phyloP scores from a whole-genome alignment of 2,329 filamentous ascomycete genomes.

The Penicillium sp. region DNA sequence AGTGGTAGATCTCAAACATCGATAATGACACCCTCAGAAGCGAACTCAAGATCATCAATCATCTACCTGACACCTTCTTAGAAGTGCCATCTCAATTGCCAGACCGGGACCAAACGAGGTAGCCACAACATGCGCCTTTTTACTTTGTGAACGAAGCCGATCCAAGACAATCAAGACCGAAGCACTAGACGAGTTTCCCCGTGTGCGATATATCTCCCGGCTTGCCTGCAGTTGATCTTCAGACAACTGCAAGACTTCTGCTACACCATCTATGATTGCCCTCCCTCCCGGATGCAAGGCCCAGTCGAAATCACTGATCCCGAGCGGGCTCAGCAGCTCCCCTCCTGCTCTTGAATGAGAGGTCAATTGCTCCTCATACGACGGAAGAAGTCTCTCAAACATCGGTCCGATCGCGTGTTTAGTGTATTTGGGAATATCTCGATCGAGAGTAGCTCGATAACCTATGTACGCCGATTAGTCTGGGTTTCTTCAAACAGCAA shows the following conservation, averaged over 20 bases:
- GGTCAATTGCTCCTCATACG: not conserved
- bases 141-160: not conserved
- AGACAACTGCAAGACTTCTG: not conserved
- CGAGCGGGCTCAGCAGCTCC: not conserved
- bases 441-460: not conserved
- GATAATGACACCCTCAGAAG: too few species aligned
- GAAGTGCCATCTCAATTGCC: not conserved
- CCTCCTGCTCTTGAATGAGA: too few species aligned
- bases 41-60: not conserved
- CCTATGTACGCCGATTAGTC: not conserved
- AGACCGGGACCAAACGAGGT: constrained; percentile 4
- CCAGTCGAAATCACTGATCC: not conserved
- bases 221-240: not conserved
- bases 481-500: too few species aligned
- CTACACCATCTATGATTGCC: not conserved
- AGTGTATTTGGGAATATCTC: not conserved
- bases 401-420: not conserved
- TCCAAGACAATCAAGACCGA: constrained; percentile 3
- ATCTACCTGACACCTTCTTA: not conserved
- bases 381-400: not conserved
- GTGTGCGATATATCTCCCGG: constrained; percentile 2
- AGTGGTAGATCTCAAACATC: too few species aligned
- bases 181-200: constrained; percentile 5
- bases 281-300: constrained; percentile 1
- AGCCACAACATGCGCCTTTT: not conserved